Evolutionary conservation across 1,284 basidiomycete genomes (phyloP).

Genomic region (Moniliophthora roreri): DNA sequence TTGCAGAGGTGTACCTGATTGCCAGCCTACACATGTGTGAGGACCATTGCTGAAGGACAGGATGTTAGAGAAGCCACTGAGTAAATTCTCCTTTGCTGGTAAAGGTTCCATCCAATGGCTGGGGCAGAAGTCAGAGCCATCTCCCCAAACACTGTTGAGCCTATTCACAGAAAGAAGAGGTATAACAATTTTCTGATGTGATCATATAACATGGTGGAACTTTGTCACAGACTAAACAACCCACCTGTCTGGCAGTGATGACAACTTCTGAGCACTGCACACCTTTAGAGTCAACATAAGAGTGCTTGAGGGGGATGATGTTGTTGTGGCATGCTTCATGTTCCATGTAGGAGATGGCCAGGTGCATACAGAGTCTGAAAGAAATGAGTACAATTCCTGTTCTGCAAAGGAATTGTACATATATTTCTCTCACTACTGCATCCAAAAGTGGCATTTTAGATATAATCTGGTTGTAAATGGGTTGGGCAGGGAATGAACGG

Average conservation of each 20-base stretch:
- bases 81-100: neutral
- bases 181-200: neutral
- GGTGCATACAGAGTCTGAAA: neutral
- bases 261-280: conserved; percentile 1
- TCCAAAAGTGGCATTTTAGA: neutral
- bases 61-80: conserved; percentile 1
- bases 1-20: too few species aligned
- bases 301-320: conserved; percentile 1
- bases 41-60: conserved; percentile 2
- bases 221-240: neutral
- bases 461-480: conserved; percentile 1
- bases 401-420: neutral
- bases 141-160: conserved; percentile 1
- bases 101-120: neutral
- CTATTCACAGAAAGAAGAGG: neutral
- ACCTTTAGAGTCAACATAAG: neutral
- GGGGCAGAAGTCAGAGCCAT: neutral
- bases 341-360: conserved; percentile 1
- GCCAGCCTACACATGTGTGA: conserved; percentile 2
- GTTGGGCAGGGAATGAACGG: conserved; percentile 3
- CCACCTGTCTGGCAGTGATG: neutral
- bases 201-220: neutral
- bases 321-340: neutral
- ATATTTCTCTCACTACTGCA: neutral
- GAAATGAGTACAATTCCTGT: too few species aligned